Conservation (phyloP, 2,329 filamentous ascomycete genomes). For the Talaromyces sp. region DNA sequence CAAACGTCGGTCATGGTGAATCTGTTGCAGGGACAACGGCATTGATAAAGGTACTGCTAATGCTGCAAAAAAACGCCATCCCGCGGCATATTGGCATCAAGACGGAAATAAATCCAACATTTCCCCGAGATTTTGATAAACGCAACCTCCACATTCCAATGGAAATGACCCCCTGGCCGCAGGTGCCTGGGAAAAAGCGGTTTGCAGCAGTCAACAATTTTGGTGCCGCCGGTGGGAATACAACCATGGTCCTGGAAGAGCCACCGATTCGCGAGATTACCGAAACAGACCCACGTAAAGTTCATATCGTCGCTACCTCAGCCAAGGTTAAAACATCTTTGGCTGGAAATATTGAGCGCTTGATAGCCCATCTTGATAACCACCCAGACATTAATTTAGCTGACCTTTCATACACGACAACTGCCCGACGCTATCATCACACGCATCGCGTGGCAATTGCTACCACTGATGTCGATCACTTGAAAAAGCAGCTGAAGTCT, state of each 20-base stretch:
- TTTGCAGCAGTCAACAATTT: slow-evolving; percentile 62
- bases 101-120: slow-evolving; percentile 44
- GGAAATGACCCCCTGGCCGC: slow-evolving; percentile 42
- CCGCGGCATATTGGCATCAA: slow-evolving; percentile 38
- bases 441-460: slow-evolving; percentile 26
- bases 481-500: slow-evolving; percentile 21
- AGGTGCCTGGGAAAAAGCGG: slow-evolving; percentile 29
- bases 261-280: slow-evolving; percentile 29
- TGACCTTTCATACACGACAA: slow-evolving; percentile 63
- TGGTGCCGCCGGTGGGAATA: slow-evolving; percentile 55
- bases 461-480: slow-evolving; percentile 10
- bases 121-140: slow-evolving; percentile 38
- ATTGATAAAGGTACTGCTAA: slow-evolving; percentile 11
- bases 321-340: slow-evolving; percentile 50
- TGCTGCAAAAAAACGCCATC: slow-evolving; percentile 29
- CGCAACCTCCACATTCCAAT: slow-evolving; percentile 47
- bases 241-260: slow-evolving; percentile 45
- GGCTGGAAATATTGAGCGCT: slow-evolving; percentile 44
- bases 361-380: slow-evolving; percentile 18
- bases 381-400: slow-evolving; percentile 46
- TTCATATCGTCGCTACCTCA: slow-evolving; percentile 54
- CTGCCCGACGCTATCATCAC: slow-evolving; percentile 52
- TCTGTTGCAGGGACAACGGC: slow-evolving; percentile 40
- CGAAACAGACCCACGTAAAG: slow-evolving; percentile 47
- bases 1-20: slow-evolving; percentile 63